A percentile compares a stretch with the other conserved stretches of the same genome.
These are phyloP conservation scores for Metschnikowia sp. DNA, from an alignment of 805 yeast genomes.

Conservation along the genomic window DNA sequence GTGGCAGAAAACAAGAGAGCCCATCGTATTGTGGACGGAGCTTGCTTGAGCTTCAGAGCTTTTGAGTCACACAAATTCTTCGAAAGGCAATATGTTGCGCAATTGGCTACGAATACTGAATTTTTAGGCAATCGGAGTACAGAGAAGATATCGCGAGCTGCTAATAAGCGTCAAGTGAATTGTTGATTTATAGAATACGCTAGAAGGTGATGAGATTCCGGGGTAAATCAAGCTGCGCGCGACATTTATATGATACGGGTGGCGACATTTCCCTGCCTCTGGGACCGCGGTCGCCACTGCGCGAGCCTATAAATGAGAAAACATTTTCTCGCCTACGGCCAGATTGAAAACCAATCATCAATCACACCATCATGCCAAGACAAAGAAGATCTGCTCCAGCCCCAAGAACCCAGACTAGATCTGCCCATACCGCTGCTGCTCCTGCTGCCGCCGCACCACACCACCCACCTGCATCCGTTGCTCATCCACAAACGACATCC, in stretches of 20 bases:
- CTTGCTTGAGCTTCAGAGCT: no score
- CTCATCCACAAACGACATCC: constrained; percentile 45
- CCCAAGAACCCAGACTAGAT: constrained; percentile 51
- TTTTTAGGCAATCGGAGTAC: no score
- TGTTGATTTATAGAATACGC: no score
- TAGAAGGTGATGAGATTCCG: background rate
- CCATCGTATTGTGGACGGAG: no score
- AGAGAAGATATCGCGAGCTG: no score
- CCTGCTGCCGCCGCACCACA: constrained; percentile 16
- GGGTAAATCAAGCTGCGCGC: constrained; percentile 1
- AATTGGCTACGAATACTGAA: no score
- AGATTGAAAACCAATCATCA: constrained; percentile 3
- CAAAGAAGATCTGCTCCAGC: constrained; percentile 53
- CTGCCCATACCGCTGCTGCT: constrained; percentile 71
- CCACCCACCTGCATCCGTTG: constrained; percentile 28
- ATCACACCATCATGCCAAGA: constrained; percentile 38
- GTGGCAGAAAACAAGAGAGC: no score
- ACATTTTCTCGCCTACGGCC: background rate
- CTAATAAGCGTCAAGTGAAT: no score
- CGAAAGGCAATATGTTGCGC: no score
- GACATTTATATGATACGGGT: constrained; percentile 1
- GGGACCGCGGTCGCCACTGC: constrained; percentile 5
- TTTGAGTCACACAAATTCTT: no score
- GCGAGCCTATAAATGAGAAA: constrained; percentile 3
- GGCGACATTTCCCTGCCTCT: constrained; percentile 6